Evolutionary conservation across 495 filamentous ascomycete species (phyloP), one percentile per base, ranked within the genome.

Genomic region (Penicillium nucicola): DNA sequence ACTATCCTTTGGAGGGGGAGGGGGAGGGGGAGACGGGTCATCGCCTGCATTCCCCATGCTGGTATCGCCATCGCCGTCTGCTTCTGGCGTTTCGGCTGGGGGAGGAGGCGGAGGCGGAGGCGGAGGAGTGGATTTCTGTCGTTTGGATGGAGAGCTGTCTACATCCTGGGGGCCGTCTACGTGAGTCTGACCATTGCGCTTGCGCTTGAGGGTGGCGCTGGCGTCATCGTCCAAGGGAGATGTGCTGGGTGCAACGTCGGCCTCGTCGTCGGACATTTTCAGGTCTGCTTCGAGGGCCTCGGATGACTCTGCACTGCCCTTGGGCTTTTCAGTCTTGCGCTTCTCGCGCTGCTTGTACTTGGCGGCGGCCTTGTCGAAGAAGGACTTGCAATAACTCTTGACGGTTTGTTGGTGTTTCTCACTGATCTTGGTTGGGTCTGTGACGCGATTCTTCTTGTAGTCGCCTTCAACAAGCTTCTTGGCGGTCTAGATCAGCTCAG

Each of bases 391-490:
- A 58, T 83, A 89, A 42, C 77, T 81, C 67, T 88, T 93, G 28
- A 96, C 82, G 50, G 88, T 87, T 65, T 84, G 85, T 57, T 85
- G 84, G 58, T 92, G 88, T 56, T 87, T 89, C 23, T 83, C 70
- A n/a, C 79, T 78, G 56, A 97, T 85, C 41, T 80, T 77, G n/a
- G 82, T 89, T 4, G 90, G 92, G 57, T 97, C 87, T 17, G 84
- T 76, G 9, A 97, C 90, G 3, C 88, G 84, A 34, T 81, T 79
- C 57, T 92, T 82, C 67, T 95, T 96, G 73, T 87, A 97, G 61
- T 97, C 91, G 0, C 88, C 89, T 20, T 85, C 82, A 23, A 95
- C 90, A 22, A 97, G 76, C 62, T 90, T 95, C 66, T 92, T 95
- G 48, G 84, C 82, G 14, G 82, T 76, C 82, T 84, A 49, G 43